Evolutionary conservation across 805 yeast genomes (phyloP).

Genomic region (Tanozyma kutaoensis): DNA sequence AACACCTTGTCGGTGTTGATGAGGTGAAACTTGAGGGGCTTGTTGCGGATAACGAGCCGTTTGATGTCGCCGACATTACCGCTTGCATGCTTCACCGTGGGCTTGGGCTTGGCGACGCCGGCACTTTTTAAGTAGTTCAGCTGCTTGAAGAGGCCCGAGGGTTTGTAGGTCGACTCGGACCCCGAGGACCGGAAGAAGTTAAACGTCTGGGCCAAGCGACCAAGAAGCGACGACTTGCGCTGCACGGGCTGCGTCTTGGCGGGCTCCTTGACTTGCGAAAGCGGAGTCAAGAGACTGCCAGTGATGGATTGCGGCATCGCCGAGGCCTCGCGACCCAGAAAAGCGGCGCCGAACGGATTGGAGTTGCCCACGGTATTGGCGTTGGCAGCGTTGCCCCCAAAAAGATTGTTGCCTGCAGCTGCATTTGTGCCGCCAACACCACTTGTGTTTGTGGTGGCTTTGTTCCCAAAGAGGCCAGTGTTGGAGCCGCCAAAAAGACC

Average conservation of each 20-base stretch:
- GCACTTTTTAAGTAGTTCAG: slow-evolving; percentile 8
- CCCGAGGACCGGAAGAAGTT: slow-evolving; percentile 12
- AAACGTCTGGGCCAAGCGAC: slow-evolving; percentile 21
- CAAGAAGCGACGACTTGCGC: slow-evolving; percentile 14
- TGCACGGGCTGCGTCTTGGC: slow-evolving; percentile 2
- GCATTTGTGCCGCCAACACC: neutral
- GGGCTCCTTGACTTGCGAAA: neutral
- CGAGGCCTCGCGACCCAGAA: neutral
- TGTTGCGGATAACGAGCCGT: slow-evolving; percentile 23
- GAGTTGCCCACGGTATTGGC: slow-evolving; percentile 2
- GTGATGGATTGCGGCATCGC: slow-evolving; percentile 23
- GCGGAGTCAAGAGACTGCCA: slow-evolving; percentile 7
- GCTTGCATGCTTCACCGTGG: slow-evolving; percentile 1
- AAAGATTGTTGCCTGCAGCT: neutral
- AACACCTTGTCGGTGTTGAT: slow-evolving; percentile 29
- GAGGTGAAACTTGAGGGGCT: slow-evolving; percentile 26
- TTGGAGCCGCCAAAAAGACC: slow-evolving; percentile 3
- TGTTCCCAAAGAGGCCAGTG: slow-evolving; percentile 1
- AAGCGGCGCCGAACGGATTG: neutral
- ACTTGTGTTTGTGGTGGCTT: no score
- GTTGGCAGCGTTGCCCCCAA: neutral
- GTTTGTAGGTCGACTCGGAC: slow-evolving; percentile 1
- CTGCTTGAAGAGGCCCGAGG: slow-evolving; percentile 14
- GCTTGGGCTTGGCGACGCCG: neutral
- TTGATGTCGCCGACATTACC: slow-evolving; percentile 15